Conservation (phyloP, 225 moss, liverwort and hornwort genomes). For the Pleurozium schreberi region DNA sequence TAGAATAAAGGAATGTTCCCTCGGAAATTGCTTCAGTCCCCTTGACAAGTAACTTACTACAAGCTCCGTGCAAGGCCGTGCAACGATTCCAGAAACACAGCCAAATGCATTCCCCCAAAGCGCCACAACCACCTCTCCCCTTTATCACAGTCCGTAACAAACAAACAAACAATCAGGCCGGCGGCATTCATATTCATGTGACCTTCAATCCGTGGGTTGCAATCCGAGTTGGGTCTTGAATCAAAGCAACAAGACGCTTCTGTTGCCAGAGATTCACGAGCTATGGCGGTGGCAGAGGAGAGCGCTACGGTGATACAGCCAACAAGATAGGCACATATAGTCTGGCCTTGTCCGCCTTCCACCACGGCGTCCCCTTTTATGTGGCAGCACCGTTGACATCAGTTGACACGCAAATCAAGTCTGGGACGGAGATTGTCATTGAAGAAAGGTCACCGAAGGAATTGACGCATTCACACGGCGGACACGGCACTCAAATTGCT, state of each 20-base stretch:
- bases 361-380: slow-evolving; percentile 70
- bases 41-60: not conserved
- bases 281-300: slow-evolving; percentile 7
- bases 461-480: slow-evolving; percentile 79
- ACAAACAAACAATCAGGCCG: not conserved
- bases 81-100: not conserved
- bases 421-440: slow-evolving; percentile 73
- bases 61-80: not conserved
- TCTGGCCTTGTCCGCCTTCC: slow-evolving; percentile 60
- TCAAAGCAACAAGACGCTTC: not conserved
- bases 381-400: slow-evolving; percentile 84
- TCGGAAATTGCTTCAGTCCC: not conserved
- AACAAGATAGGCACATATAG: slow-evolving; percentile 91
- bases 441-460: slow-evolving; percentile 70
- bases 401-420: slow-evolving; percentile 45
- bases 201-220: not conserved
- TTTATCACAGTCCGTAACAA: not conserved
- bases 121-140: not conserved
- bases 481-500: slow-evolving; percentile 58
- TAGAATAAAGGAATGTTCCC: not conserved
- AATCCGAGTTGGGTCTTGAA: not conserved
- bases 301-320: slow-evolving; percentile 53
- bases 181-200: not conserved
- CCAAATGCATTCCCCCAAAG: slow-evolving; percentile 5
- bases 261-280: not conserved